A percentile compares a stretch with the other conserved stretches of the same genome.
Evolutionary conservation across 2,329 filamentous ascomycete species (phyloP).

Genomic region (Exserohilum rostratum): DNA sequence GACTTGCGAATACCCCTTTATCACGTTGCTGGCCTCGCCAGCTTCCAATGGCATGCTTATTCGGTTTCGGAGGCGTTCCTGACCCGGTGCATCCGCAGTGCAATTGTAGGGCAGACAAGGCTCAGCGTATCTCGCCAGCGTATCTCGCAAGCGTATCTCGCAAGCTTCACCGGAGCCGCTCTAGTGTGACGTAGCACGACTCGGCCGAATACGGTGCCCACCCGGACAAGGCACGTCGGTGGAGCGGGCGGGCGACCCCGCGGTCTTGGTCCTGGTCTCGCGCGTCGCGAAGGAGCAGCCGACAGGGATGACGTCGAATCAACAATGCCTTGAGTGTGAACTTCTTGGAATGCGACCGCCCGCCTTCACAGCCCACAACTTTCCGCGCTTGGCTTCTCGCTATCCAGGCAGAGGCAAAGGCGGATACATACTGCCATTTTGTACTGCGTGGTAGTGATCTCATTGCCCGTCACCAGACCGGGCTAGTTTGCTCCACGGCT

Average conservation of each 20-base stretch:
- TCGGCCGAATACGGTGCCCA: conserved; percentile 3
- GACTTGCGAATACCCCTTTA: conserved; percentile 28
- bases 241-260: conserved; percentile 18
- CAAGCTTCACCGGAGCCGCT: conserved; percentile 7
- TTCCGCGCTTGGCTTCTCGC: not conserved
- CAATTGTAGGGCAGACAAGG: not conserved
- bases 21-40: not conserved
- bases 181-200: conserved; percentile 13
- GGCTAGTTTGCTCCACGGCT: conserved; percentile 20
- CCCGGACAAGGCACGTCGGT: conserved; percentile 3
- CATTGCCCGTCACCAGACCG: conserved; percentile 20
- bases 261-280: not conserved
- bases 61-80: not conserved
- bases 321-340: conserved; percentile 4
- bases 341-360: conserved; percentile 6
- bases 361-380: not conserved
- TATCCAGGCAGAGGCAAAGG: not conserved
- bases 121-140: no score
- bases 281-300: conserved; percentile 4
- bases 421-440: not conserved
- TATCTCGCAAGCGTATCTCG: no score
- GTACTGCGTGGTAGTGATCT: conserved; percentile 15
- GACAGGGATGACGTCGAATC: conserved; percentile 25
- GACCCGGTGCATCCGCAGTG: not conserved
- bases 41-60: not conserved